Base-by-base conservation (phyloP, 495 filamentous ascomycete species). In the Margaritispora aquatica region DNA sequence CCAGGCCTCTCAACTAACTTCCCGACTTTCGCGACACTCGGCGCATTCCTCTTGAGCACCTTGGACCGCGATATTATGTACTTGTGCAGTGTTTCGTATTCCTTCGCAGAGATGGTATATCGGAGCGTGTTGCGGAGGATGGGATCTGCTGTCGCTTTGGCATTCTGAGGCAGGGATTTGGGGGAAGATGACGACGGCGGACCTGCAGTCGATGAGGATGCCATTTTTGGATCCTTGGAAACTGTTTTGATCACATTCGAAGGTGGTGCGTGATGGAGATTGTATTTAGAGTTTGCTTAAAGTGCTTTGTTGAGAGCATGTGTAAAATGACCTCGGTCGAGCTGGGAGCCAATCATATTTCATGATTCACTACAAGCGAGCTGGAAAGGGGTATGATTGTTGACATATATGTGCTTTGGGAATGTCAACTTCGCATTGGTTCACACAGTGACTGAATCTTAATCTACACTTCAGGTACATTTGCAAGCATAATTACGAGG, bases 21-120 rank as follows among this genome's bases (percentile, higher is more conserved):
- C 62, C 76, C 72, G 17, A 83, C 77, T 31, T 70, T 66, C 27
- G 71, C 75, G 10, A 78, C 74, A 27, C 71, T 78, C 11, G 86
- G 87, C 13, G 88, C 75, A 38, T 82, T 81, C 65, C 73, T 80
- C 61, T 82, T 80, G 3, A 90, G 67, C n/a, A 75, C 60, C 27
- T 75, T 75, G 57, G 85, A 83, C 36, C 85, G 85, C 61, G 85
- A 89, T 55, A 87, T 78, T 31, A 90, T 80, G 63, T 89, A 87
- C 66, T 84, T 84, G 71, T 96, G 88, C 22, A 96, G 81, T 1
- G 85, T 75, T 61, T 87, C 82, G 73, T 96, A 96, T 68, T 96
- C 92, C 70, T 86, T 84, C 48, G 87, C 85, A 71, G 87, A 92
- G 48, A 96, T 81, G 57, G 86, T 90, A 71, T 94, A 87, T 62